Evolutionary conservation across 2,329 filamentous ascomycete species (phyloP).

Genomic region (Emmonsiellopsis sp.): DNA sequence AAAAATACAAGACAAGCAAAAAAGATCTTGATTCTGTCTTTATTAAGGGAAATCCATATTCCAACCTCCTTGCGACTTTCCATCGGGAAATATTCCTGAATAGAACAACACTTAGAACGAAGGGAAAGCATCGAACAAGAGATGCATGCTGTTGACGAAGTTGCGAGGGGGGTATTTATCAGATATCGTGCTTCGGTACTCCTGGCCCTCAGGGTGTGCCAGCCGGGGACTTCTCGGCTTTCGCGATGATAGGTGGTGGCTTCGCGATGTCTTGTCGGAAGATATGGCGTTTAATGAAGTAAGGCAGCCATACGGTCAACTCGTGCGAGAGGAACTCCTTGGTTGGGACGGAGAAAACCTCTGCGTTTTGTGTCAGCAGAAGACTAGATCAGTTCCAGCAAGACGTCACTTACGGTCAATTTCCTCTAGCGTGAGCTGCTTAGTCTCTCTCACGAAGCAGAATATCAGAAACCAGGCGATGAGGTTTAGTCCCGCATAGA

Average conservation of each 20-base stretch:
- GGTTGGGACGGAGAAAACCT: constrained; percentile 27
- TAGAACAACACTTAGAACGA: no score
- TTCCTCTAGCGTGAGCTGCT: constrained; percentile 18
- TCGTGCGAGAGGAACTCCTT: constrained; percentile 30
- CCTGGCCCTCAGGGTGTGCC: no score
- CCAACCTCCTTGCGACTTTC: no score
- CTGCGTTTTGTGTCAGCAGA: not conserved
- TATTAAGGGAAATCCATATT: no score
- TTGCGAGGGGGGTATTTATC: no score
- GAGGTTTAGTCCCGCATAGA: constrained; percentile 41
- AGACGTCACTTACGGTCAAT: constrained; percentile 21
- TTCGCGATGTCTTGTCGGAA: constrained; percentile 27
- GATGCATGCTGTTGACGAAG: no score
- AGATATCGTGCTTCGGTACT: no score
- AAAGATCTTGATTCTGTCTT: no score
- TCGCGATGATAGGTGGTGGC: constrained; percentile 17
- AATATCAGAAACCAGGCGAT: constrained; percentile 39
- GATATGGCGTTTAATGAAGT: constrained; percentile 33
- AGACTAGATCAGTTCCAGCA: not conserved
- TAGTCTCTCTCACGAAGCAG: constrained; percentile 26
- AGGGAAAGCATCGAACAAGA: no score
- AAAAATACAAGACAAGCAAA: no score
- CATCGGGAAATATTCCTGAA: no score
- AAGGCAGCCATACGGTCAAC: constrained; percentile 29
- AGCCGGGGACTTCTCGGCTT: not conserved